Evolutionary conservation across 2,329 filamentous ascomycete species (phyloP).

Genomic region (Simplicillium sp.): DNA sequence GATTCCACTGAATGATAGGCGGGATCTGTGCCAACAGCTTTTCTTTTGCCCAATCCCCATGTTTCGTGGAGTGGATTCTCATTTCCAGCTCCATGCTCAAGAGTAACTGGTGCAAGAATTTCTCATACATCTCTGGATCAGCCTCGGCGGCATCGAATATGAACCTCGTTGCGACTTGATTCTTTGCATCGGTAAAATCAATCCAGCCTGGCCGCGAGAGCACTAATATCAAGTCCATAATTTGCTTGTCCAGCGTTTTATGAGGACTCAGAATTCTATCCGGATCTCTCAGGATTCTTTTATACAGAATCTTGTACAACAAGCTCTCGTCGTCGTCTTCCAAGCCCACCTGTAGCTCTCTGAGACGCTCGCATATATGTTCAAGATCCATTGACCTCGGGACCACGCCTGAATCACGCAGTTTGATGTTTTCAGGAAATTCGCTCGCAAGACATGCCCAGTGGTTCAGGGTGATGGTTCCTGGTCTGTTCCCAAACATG

Average conservation of each 20-base stretch:
- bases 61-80: constrained; percentile 54
- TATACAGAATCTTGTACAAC: constrained; percentile 57
- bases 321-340: constrained; percentile 49
- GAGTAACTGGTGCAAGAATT: constrained; percentile 70
- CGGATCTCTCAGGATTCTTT: constrained; percentile 56
- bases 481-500: constrained; percentile 54
- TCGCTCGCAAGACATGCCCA: constrained; percentile 53
- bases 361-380: constrained; percentile 48
- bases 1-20: constrained; percentile 61
- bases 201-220: constrained; percentile 63
- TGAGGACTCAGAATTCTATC: constrained; percentile 53
- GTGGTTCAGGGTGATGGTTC: constrained; percentile 63
- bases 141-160: constrained; percentile 52
- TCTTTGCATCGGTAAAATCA: constrained; percentile 59
- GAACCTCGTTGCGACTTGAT: constrained; percentile 66
- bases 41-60: constrained; percentile 54
- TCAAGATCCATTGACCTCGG: constrained; percentile 53
- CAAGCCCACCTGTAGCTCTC: constrained; percentile 45
- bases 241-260: constrained; percentile 58
- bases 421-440: constrained; percentile 43
- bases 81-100: constrained; percentile 63
- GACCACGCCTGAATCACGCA: constrained; percentile 47
- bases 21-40: constrained; percentile 56
- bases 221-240: constrained; percentile 61
- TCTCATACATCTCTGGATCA: constrained; percentile 48